Conservation (phyloP, 257 asterid species). For the Solanum paucissectum region DNA sequence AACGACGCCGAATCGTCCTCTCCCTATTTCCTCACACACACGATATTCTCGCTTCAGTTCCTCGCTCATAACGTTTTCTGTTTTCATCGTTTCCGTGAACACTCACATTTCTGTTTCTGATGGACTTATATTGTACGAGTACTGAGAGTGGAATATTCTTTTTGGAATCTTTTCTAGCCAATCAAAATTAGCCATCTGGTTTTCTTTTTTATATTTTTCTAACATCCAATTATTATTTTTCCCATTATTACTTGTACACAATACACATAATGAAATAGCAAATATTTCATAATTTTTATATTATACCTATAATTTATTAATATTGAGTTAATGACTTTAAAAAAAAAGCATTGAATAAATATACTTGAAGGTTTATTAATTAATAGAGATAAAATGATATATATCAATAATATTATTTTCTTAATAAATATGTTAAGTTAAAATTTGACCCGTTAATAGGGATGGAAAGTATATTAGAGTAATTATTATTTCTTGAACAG, state of each 20-base stretch:
- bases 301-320: not conserved
- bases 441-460: no score
- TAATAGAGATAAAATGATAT: no score
- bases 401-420: no score
- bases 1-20: conserved; percentile 69
- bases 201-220: not conserved
- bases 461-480: no score
- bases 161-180: not conserved
- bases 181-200: not conserved
- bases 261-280: no score
- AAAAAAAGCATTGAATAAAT: no score
- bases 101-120: not conserved
- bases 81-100: conserved; percentile 1
- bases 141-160: not conserved
- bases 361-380: no score
- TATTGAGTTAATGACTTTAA: not conserved
- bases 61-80: conserved; percentile 30
- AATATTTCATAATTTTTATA: not conserved
- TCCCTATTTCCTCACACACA: conserved; percentile 50
- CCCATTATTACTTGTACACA: not conserved
- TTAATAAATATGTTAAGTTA: no score
- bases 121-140: not conserved
- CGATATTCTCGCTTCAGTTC: conserved; percentile 40
- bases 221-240: no score
- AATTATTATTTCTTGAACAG: no score